phyloP scores from a whole-genome alignment of 2,329 filamentous ascomycete genomes.

The Penicillium sp. region DNA sequence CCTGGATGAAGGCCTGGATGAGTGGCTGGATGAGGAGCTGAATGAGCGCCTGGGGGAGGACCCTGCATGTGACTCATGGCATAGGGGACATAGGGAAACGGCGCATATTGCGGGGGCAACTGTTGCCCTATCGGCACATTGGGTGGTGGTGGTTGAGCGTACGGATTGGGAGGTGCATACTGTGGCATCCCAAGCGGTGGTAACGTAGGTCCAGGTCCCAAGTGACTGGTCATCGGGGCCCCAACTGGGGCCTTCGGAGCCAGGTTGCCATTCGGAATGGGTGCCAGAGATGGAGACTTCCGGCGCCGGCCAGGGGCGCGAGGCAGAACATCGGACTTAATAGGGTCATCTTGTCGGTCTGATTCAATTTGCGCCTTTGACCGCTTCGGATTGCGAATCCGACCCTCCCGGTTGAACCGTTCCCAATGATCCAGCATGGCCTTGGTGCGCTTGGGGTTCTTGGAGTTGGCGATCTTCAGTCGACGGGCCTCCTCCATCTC shows the following conservation, averaged over 20 bases:
- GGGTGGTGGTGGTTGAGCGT: constrained; percentile 8
- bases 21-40: background rate
- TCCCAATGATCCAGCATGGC: constrained; percentile 48
- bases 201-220: constrained; percentile 15
- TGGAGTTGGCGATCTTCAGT: constrained; percentile 44
- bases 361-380: constrained; percentile 47
- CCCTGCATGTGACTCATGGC: background rate
- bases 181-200: constrained; percentile 19
- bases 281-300: constrained; percentile 22
- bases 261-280: constrained; percentile 20
- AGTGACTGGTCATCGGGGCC: constrained; percentile 16
- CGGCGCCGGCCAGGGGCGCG: constrained; percentile 29
- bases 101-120: constrained; percentile 28
- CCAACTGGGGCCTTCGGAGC: constrained; percentile 22
- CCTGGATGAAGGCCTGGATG: background rate
- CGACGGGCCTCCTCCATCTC: constrained; percentile 35
- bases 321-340: constrained; percentile 26
- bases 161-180: constrained; percentile 17
- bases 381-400: constrained; percentile 45
- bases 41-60: constrained; percentile 8
- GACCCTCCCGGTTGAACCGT: constrained; percentile 44
- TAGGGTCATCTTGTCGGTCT: constrained; percentile 34
- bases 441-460: constrained; percentile 46
- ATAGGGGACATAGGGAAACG: constrained; percentile 27
- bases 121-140: constrained; percentile 8